These are phyloP conservation scores for Cercophora samala DNA, from an alignment of 495 filamentous ascomycete species.

Conservation along the genomic window DNA sequence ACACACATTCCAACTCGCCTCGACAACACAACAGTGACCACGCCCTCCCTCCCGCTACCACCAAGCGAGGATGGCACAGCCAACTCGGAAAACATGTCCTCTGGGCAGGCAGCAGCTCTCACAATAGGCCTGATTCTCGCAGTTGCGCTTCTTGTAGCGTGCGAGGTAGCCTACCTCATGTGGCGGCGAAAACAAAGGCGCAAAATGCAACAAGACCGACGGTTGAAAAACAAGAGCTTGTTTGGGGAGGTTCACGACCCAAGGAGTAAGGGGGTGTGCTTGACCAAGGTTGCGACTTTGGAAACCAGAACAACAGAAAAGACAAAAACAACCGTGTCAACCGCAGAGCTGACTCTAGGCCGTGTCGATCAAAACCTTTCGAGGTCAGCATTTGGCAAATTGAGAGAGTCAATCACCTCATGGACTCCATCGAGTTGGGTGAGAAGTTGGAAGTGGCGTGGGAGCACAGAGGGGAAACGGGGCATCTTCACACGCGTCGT, in stretches of 20 bases:
- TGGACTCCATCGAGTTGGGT: neutral
- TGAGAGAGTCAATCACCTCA: neutral
- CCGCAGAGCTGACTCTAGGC: too few relatives aligned
- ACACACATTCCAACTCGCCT: neutral
- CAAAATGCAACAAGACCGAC: neutral
- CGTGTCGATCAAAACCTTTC: too few relatives aligned
- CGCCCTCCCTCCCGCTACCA: neutral
- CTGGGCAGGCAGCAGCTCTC: slow-evolving; percentile 12
- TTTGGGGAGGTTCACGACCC: neutral
- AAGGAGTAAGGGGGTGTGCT: neutral
- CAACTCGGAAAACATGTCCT: slow-evolving; percentile 3
- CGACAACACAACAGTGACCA: slow-evolving; percentile 1
- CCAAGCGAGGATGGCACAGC: neutral
- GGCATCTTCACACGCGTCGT: neutral
- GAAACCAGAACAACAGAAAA: neutral
- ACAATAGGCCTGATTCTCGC: slow-evolving; percentile 17
- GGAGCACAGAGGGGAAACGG: neutral
- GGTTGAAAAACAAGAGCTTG: neutral
- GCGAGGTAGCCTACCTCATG: slow-evolving; percentile 15
- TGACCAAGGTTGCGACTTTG: neutral
- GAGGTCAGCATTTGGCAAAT: neutral
- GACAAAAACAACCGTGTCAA: neutral
- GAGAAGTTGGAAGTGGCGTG: neutral
- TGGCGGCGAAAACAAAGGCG: slow-evolving; percentile 17
- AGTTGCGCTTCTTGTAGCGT: slow-evolving; percentile 9